Evolutionary conservation across 768 basidiomycete genomes (phyloP).

Genomic region (Mycena floridula): DNA sequence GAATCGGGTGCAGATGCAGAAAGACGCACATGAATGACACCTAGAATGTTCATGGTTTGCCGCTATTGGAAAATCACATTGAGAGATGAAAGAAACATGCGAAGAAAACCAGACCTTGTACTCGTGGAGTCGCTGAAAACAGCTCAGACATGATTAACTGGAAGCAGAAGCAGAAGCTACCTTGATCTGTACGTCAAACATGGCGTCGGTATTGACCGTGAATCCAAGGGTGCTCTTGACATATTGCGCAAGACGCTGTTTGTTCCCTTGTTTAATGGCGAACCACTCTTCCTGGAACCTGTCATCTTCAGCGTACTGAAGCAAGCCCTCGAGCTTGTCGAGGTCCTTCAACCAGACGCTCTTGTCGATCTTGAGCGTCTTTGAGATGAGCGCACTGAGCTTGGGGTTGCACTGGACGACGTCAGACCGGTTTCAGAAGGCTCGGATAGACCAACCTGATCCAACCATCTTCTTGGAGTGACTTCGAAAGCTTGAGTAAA

Average conservation of each 20-base stretch:
- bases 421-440: not conserved
- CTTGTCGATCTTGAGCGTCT: conserved; percentile 70
- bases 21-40: conserved; percentile 70
- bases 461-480: conserved; percentile 90
- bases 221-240: conserved; percentile 69
- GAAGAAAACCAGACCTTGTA: conserved; percentile 71
- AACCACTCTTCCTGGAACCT: conserved; percentile 78
- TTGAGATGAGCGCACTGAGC: conserved; percentile 78
- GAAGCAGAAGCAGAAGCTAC: conserved; percentile 20
- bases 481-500: conserved; percentile 32
- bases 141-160: not conserved
- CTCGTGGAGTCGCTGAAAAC: conserved; percentile 75
- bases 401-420: conserved; percentile 81
- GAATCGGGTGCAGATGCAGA: not conserved
- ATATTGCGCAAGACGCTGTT: conserved; percentile 77
- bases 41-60: conserved; percentile 91
- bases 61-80: conserved; percentile 41
- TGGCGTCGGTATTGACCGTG: conserved; percentile 63
- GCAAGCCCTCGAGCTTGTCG: conserved; percentile 68
- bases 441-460: conserved; percentile 43
- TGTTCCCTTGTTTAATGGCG: conserved; percentile 84
- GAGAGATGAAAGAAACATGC: not conserved
- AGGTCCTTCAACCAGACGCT: conserved; percentile 84
- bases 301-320: conserved; percentile 65
- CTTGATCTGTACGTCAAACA: conserved; percentile 93